Evolutionary conservation across 78 protist species (phyloP), one percentile per base, ranked within the genome.

Genomic region (Tieghemostelium lacteum): DNA sequence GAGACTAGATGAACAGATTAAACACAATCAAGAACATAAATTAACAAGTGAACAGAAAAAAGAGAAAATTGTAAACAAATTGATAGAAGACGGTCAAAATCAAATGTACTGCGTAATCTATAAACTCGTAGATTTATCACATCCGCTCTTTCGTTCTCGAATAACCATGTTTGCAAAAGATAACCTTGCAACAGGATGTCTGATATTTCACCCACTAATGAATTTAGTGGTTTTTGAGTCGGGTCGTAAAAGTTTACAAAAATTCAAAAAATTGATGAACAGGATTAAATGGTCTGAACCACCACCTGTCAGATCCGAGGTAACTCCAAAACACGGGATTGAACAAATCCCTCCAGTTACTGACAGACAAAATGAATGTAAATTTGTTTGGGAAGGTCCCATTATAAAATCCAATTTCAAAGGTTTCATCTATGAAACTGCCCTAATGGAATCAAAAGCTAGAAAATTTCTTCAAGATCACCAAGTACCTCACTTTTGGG

Each of bases 301-400:
- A 39, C 91, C 91, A 58, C 88, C 67, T 26, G 24, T 80, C 58
- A 67, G 24, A 39, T 10, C 22, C 65, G 33, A 67, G 28, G 28
- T 39, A 22, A 8, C 19, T n/a, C 24, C 19, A 65, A 2, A 69
- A 45, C 20, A 7, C 14, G 42, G 42, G 36, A 37, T 29, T 28
- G 63, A 40, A 12, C 58, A 14, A 20, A 22, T 71, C 12, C 24
- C 77, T 63, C n/a, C 58, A 50, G 26, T 37, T 63, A 31, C 60
- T 39, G 6, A 24, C 24, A 33, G 63, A 55, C 29, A 42, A 70
- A 22, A 62, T 61, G 12, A 88, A 75, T 88, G 93, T 55, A 66
- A 73, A 34, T 19, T 75, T 1, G 61, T 88, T 49, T 88, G 93
- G 93, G 85, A 49, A 20, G 93, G 93, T 45, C 86, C 93, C 22